These are phyloP conservation scores for Metarhizium rileyi DNA, from an alignment of 2,329 filamentous ascomycete genomes.

Conservation along the genomic window DNA sequence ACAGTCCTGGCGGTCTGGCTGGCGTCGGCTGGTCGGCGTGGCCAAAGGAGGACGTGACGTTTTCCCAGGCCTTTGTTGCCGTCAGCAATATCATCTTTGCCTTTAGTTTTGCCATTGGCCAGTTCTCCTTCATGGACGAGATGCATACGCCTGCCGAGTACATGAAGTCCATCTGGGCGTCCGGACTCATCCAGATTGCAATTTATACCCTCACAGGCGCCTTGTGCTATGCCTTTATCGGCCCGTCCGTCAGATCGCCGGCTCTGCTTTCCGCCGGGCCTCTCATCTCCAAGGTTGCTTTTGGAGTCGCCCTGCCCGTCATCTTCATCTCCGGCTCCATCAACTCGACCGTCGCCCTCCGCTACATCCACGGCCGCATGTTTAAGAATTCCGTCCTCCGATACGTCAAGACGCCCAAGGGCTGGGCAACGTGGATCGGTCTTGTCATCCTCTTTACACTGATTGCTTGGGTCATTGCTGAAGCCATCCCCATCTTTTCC, in stretches of 20 bases:
- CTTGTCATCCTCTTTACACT: slow-evolving; percentile 49
- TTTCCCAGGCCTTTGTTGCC: slow-evolving; percentile 48
- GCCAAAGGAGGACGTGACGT: slow-evolving; percentile 33
- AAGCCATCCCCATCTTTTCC: slow-evolving; percentile 61
- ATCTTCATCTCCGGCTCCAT: slow-evolving; percentile 67
- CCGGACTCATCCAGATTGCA: slow-evolving; percentile 50
- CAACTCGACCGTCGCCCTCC: slow-evolving; percentile 33
- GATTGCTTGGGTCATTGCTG: slow-evolving; percentile 57
- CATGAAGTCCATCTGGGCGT: slow-evolving; percentile 46
- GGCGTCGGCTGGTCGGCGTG: slow-evolving; percentile 33
- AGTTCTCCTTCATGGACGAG: slow-evolving; percentile 44
- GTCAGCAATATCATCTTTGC: slow-evolving; percentile 63
- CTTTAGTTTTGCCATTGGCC: slow-evolving; percentile 47
- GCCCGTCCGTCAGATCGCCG: slow-evolving; percentile 52
- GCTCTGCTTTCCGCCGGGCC: slow-evolving; percentile 56
- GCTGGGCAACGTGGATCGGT: slow-evolving; percentile 41
- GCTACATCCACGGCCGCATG: slow-evolving; percentile 28
- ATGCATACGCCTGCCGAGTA: slow-evolving; percentile 40
- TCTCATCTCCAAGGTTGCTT: slow-evolving; percentile 55
- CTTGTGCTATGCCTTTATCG: slow-evolving; percentile 61
- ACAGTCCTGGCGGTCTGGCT: slow-evolving; percentile 21
- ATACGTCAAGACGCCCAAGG: slow-evolving; percentile 29
- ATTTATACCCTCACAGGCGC: slow-evolving; percentile 60
- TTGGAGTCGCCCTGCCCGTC: slow-evolving; percentile 60
- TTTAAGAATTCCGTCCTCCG: slow-evolving; percentile 25